Percentiles rank a stretch among this genome's conserved stretches.
These are phyloP conservation scores for Saposhnikovia divaricata DNA, from an alignment of 129 eudicot species.

Conservation along the genomic window DNA sequence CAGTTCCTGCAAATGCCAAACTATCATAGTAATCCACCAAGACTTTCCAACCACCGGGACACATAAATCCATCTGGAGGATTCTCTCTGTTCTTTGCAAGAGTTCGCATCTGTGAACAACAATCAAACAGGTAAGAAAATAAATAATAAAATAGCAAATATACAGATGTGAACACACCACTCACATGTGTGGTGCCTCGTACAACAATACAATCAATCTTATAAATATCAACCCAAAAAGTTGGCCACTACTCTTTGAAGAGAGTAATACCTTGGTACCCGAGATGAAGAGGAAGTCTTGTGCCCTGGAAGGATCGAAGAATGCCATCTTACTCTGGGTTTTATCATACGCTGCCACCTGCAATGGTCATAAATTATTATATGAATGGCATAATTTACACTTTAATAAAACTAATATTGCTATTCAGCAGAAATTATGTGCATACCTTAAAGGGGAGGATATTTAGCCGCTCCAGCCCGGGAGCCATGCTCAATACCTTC, in stretches of 20 bases:
- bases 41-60: slow-evolving; percentile 97
- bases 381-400: neutral
- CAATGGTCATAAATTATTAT: slow-evolving; percentile 10
- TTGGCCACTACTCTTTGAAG: neutral
- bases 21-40: slow-evolving; percentile 84
- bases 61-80: slow-evolving; percentile 98
- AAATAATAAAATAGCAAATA: no score
- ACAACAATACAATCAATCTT: neutral
- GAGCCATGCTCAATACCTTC: slow-evolving; percentile 97
- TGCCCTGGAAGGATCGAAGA: slow-evolving; percentile 88
- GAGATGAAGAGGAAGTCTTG: slow-evolving; percentile 92
- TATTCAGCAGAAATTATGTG: neutral
- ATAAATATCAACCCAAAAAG: neutral
- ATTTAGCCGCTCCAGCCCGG: slow-evolving; percentile 89
- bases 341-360: slow-evolving; percentile 97
- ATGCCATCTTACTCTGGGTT: slow-evolving; percentile 76
- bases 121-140: neutral
- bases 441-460: slow-evolving; percentile 92
- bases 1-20: slow-evolving; percentile 51
- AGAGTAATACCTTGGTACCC: slow-evolving; percentile 78
- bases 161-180: neutral
- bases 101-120: slow-evolving; percentile 63
- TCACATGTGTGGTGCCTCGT: neutral
- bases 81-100: slow-evolving; percentile 84
- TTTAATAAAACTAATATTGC: neutral